Evolutionary conservation across 164 flowering plant genomes (phyloP).

Genomic region (Stephania cephalantha): DNA sequence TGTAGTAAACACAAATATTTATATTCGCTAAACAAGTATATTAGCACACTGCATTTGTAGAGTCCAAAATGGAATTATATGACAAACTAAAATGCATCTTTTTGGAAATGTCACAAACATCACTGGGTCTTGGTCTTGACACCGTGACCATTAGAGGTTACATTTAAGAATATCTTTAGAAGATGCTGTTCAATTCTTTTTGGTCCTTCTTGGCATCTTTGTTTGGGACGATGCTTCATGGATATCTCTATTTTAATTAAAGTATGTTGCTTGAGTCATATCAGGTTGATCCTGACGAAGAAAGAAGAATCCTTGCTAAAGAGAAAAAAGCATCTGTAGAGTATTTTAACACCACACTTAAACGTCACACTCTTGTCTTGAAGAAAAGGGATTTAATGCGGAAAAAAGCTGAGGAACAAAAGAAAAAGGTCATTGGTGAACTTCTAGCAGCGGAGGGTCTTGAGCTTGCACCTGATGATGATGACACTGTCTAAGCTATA

Average conservation of each 20-base stretch:
- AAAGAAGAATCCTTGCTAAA: slow-evolving; percentile 65
- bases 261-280: neutral
- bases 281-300: slow-evolving; percentile 91
- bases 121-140: neutral
- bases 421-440: slow-evolving; percentile 46
- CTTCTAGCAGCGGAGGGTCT: slow-evolving; percentile 94
- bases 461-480: slow-evolving; percentile 67
- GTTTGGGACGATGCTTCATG: neutral
- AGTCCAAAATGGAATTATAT: neutral
- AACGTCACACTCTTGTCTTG: slow-evolving; percentile 74
- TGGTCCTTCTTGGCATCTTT: neutral
- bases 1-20: neutral
- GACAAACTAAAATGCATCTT: neutral
- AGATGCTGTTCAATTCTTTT: neutral
- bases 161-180: neutral
- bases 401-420: slow-evolving; percentile 78
- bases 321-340: slow-evolving; percentile 79
- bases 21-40: neutral
- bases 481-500: slow-evolving; percentile 28
- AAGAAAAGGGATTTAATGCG: slow-evolving; percentile 85
- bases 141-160: neutral
- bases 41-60: neutral
- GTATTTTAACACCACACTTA: slow-evolving; percentile 57
- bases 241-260: neutral
- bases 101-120: neutral